Base-by-base conservation (phyloP, 768 basidiomycete genomes). In the Hygrophoropsis aurantiaca region DNA sequence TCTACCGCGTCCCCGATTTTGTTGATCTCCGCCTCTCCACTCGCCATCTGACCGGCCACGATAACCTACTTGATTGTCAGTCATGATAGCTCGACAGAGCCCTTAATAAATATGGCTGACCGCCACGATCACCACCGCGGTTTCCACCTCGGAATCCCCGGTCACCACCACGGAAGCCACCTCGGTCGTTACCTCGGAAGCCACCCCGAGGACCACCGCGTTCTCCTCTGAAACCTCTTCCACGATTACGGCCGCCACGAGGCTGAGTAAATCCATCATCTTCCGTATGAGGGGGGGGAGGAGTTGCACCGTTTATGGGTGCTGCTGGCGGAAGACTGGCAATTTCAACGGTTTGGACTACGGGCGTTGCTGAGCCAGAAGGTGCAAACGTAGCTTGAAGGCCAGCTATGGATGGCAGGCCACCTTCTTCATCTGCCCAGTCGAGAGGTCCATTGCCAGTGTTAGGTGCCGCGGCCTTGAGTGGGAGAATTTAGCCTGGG, bases 371-470 rank as follows among this genome's bases (percentile, higher is more conserved):
- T 23, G 83, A 78, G 6, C 82, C 85, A 33, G 89, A 87, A 11
- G 82, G 80, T 5, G 84, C 85, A 58, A 91, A 90, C 53, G 79
- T 81, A 37, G 85, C 85, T 47, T 91, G 88, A 21, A 91, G 73
- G 40, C 78, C 78, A 5, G 82, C 82, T 42, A 93, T 85, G 1
- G 87, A 73, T n/a, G 90, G 90, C 13, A 92, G 78, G 5, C 79
- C 87, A 15, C 74, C 79, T 52, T 85, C 85, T n/a, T 89, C 86
- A 46, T 65, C 64, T 13, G 90, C 87, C 90, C 90, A 92, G 64
- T 92, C 85, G 46, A 92, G 74, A 21, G 79, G 68, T n/a, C 58
- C 65, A 40, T 56, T 46, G 6, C 19, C 42, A 4, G 54, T 50
- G 8, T 5, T 30, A 7, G 27, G 13, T 6, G 7, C 27, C 6